phyloP scores from a whole-genome alignment of 306 rosid species.

The Rosa persica region DNA sequence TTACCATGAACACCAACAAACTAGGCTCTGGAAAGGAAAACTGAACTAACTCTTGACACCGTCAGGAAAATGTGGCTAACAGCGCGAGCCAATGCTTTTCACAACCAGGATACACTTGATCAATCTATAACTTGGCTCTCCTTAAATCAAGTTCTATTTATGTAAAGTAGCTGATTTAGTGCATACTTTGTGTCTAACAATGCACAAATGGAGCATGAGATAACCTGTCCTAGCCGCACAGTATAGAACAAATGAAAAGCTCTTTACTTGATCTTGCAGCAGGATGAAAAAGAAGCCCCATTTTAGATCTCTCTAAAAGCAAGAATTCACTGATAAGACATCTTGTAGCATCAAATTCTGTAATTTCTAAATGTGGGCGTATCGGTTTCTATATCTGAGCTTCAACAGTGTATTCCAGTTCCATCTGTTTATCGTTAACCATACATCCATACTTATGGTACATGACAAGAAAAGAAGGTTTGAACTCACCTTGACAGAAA shows the following conservation, averaged over 20 bases:
- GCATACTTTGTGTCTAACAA: background rate
- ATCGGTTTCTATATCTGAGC: background rate
- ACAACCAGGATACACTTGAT: background rate
- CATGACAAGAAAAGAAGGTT: background rate
- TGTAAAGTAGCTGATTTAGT: background rate
- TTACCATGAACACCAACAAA: background rate
- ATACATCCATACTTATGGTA: background rate
- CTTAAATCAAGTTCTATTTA: background rate
- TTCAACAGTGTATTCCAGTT: background rate
- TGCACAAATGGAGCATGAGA: background rate
- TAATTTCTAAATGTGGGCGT: background rate
- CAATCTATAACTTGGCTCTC: background rate
- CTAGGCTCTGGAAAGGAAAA: background rate
- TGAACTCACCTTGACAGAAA: slow-evolving; percentile 67
- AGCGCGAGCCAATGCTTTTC: background rate
- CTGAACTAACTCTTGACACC: background rate
- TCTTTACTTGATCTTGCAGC: background rate
- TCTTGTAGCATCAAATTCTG: background rate
- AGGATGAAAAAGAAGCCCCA: background rate
- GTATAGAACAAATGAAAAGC: background rate
- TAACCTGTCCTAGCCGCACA: background rate
- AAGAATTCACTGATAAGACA: background rate
- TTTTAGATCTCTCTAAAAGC: background rate
- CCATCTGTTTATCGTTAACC: background rate
- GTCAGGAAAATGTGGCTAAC: background rate